Evolutionary conservation across 306 rosid species (phyloP).

Genomic region (Pterocarpus macrocarpus): DNA sequence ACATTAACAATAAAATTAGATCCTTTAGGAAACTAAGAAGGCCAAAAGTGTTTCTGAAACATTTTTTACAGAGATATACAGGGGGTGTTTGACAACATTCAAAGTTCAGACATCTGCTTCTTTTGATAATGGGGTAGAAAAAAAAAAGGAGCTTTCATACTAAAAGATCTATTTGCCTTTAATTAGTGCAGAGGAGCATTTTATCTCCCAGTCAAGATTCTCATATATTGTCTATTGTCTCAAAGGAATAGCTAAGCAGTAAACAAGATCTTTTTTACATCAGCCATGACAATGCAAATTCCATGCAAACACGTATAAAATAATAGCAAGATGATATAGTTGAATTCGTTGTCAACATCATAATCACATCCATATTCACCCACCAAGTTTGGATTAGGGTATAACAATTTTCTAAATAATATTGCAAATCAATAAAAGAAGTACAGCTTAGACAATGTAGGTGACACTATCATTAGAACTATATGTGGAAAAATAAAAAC

Average conservation of each 20-base stretch:
- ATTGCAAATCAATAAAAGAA: constrained; percentile 8
- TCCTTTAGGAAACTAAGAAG: not conserved
- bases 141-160: not conserved
- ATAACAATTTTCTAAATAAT: not conserved
- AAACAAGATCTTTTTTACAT: constrained; percentile 20
- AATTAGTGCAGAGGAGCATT: constrained; percentile 8
- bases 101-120: not conserved
- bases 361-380: constrained; percentile 20
- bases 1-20: not conserved
- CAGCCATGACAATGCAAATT: constrained; percentile 27
- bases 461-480: not conserved
- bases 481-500: constrained; percentile 12
- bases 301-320: constrained; percentile 12
- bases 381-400: constrained; percentile 5
- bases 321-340: not conserved
- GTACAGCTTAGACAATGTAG: constrained; percentile 11
- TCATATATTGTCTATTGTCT: not conserved
- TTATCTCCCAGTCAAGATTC: not conserved
- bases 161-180: not conserved
- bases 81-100: not conserved
- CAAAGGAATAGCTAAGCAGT: not conserved
- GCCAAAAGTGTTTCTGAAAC: no score
- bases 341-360: constrained; percentile 4
- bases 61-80: not conserved
- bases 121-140: no score